Evolutionary conservation across 192 early-diverging fungal species (phyloP), one percentile per base, ranked within the genome.

Genomic region (Powellomyces hirtus): DNA sequence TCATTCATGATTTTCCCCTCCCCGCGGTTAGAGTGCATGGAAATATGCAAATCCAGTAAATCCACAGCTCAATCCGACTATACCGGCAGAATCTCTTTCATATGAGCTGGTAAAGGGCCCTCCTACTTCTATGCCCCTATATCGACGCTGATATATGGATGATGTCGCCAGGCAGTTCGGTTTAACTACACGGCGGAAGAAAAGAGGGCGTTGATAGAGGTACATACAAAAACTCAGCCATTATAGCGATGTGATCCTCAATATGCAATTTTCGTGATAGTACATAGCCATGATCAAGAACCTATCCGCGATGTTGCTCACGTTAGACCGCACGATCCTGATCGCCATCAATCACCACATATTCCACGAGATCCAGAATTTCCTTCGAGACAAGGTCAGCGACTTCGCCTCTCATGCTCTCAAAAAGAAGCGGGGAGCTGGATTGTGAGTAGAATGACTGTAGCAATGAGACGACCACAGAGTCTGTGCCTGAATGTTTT

Each of bases 281-380:
- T 74, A 66, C 62, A 73, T 84, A 22, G 42, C 68, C 31, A 84
- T 84, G 75, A 81, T 84, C 64, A 84, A 83, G 57, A 60, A 50
- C 44, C 62, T 83, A 31, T 20, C 68, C 7, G 22, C 40, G 13
- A 24, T 65, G 35, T 44, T 83, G 27, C 35, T 57, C 14, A 36
- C 50, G 20, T 33, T 78, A 13, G 72, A 69, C 37, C 56, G 49
- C 24, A 4, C 59, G 1, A n/a, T 78, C 14, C 26, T 63, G n/a
- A 59, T 64, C 0, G 70, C 61, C 4, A 63, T 84, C 37, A 64
- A 75, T 33, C 77, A 58, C 5, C 61, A 81, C 36, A 76, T 84
- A 24, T 72, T 71, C 22, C 26, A 50, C 30, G 66, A 74, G 27
- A 50, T 66, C 27, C 75, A 83, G 49, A 33, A 22, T 18, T 84